Evolutionary conservation across 805 yeast genomes (phyloP).

Genomic region (Yamadazyma sp.): DNA sequence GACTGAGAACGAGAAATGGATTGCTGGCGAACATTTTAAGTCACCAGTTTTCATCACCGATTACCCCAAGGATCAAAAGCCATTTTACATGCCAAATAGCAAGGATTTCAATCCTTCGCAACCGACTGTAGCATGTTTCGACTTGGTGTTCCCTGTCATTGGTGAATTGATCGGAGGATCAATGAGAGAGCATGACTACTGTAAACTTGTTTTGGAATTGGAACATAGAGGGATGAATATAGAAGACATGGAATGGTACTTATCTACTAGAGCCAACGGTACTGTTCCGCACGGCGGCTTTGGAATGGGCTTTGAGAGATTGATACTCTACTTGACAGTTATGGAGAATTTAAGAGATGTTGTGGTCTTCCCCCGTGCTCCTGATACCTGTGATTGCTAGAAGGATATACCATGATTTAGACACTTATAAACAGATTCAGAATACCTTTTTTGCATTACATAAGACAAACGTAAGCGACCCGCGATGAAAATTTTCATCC

Average conservation of each 20-base stretch:
- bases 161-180: constrained; percentile 97
- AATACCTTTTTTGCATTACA: no score
- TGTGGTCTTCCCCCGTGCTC: constrained; percentile 81
- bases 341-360: constrained; percentile 83
- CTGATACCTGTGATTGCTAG: constrained; percentile 37
- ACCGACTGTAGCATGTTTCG: constrained; percentile 85
- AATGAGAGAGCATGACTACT: constrained; percentile 72
- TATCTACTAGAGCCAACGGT: constrained; percentile 71
- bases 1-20: constrained; percentile 89
- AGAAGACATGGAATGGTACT: constrained; percentile 75
- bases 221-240: constrained; percentile 53
- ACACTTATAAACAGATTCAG: no score
- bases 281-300: constrained; percentile 94
- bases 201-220: constrained; percentile 50
- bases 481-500: constrained; percentile 12
- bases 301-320: constrained; percentile 91
- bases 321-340: constrained; percentile 70
- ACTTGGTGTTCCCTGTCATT: constrained; percentile 81
- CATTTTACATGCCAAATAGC: constrained; percentile 84
- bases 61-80: constrained; percentile 77
- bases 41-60: constrained; percentile 87
- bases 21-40: constrained; percentile 66
- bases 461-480: no score
- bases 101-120: constrained; percentile 25
- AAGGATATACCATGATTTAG: neutral